Evolutionary conservation across 2,329 filamentous ascomycete genomes (phyloP).

Genomic region (Fusarium sublunatum): DNA sequence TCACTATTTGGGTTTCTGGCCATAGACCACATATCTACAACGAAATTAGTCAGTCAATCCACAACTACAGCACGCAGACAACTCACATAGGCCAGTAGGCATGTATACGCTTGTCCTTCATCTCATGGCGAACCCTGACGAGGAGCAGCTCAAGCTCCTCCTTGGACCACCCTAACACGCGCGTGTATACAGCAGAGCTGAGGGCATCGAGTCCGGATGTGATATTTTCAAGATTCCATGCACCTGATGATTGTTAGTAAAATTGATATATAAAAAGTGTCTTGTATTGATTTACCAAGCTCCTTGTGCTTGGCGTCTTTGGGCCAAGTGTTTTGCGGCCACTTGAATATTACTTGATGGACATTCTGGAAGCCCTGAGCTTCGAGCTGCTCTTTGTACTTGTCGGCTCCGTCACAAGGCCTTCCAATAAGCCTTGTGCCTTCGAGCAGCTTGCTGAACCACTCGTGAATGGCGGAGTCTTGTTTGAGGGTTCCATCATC

Average conservation of each 20-base stretch:
- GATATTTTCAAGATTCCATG: conserved; percentile 39
- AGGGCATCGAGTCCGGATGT: conserved; percentile 43
- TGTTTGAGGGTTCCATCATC: conserved; percentile 25
- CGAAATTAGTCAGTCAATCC: accelerated
- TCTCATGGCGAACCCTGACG: conserved; percentile 40
- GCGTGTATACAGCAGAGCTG: conserved; percentile 46
- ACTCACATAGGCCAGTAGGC: conserved; percentile 46
- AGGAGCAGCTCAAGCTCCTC: conserved; percentile 45
- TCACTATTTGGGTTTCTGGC: conserved; percentile 30
- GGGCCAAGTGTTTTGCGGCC: conserved; percentile 62
- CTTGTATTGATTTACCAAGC: conserved; percentile 38
- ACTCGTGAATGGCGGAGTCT: conserved; percentile 35
- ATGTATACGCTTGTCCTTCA: conserved; percentile 43
- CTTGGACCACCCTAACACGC: conserved; percentile 43
- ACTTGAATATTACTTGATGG: conserved; percentile 57
- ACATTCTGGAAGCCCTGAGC: conserved; percentile 65
- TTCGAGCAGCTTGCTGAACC: conserved; percentile 41
- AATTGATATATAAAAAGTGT: not conserved
- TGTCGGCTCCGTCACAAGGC: conserved; percentile 37
- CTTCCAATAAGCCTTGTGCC: conserved; percentile 44
- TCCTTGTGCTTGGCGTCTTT: conserved; percentile 62
- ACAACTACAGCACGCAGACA: accelerated
- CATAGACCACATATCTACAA: conserved; percentile 27
- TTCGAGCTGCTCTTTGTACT: conserved; percentile 51
- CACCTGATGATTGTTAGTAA: conserved; percentile 42